Percentiles rank a stretch among this genome's conserved stretches.
Evolutionary conservation across 140 eudicot genomes (phyloP).

Genomic region (Ambrosia hybrid): DNA sequence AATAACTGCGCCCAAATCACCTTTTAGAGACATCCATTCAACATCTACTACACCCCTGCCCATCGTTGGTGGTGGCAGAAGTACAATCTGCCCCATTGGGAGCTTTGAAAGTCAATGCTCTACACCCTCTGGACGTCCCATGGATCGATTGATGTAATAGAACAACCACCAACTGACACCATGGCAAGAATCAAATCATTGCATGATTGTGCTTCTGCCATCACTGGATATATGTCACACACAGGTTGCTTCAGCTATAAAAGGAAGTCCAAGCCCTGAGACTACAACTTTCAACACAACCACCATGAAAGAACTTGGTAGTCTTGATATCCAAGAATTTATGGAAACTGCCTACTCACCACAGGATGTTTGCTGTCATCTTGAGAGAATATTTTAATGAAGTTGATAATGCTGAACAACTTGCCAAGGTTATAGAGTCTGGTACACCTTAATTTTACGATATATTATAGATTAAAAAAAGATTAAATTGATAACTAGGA

Average conservation of each 20-base stretch:
- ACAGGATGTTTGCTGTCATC: conserved; percentile 53
- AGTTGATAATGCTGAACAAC: conserved; percentile 76
- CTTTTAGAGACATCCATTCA: conserved; percentile 37
- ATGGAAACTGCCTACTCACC: conserved; percentile 42
- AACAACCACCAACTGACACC: conserved; percentile 75
- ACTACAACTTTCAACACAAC: conserved; percentile 29
- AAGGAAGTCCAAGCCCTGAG: conserved; percentile 67
- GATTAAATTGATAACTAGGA: too few relatives aligned
- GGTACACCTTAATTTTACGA: conserved; percentile 40
- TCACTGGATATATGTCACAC: conserved; percentile 84
- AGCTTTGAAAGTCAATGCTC: conserved; percentile 67
- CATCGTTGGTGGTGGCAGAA: conserved; percentile 41
- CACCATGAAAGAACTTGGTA: conserved; percentile 31
- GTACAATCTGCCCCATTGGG: conserved; percentile 36
- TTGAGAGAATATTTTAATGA: conserved; percentile 68
- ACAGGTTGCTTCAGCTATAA: conserved; percentile 80
- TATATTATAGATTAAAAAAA: neutral
- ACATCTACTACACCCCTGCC: conserved; percentile 50
- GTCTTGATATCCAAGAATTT: conserved; percentile 40
- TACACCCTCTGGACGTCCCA: conserved; percentile 72
- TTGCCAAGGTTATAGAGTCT: conserved; percentile 60
- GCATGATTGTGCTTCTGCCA: conserved; percentile 65
- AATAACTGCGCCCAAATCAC: conserved; percentile 40
- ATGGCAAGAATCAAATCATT: conserved; percentile 68
- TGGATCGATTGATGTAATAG: conserved; percentile 62